Base-by-base conservation (phyloP, 2,329 filamentous ascomycete genomes). In the Trichoderma gracile region DNA sequence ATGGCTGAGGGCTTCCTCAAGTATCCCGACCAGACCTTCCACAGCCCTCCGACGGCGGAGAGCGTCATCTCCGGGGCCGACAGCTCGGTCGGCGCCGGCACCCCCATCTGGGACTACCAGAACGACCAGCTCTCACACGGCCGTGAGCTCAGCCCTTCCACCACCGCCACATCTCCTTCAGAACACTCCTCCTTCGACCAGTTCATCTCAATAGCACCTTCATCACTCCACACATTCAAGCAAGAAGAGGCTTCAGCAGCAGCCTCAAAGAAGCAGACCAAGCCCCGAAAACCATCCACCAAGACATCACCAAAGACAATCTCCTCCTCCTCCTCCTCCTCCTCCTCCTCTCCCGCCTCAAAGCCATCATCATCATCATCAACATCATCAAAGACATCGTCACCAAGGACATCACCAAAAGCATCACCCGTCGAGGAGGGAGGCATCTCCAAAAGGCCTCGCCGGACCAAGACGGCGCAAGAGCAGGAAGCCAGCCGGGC, bases 401-500 rank as follows among this genome's bases (percentile, higher is more conserved):
- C 33, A 33, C 30, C 30, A 33, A 33, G 7, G 30, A 33, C 30
- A 33, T 38, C 33, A 12, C 33, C 33, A 3, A 38, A 5, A 38
- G 10, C 33, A 38, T 45, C 21, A 21, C 40, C 60, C 3, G 33
- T 33, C 25, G 52, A 54, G 40, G 54, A 55, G 30, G 46, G 46
- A 10, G 19, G 49, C 38, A 15, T 50, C 33, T 2, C 54, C 7
- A 59, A 64, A 50, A 42, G 40, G 21, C 52, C 42, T 17, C 40
- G 46, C 40, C 46, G 54, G 40, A 25, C 54, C 38, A 64, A 59
- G 25, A 54, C 45, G 5, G 25, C 21, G n/a, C 14, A 49, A 42
- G 62, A 64, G 9, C 52, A 59, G 27, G 62, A 52, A 47, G 54
- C 46, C 10, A 57, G 27, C 46, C 62, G 53, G 5, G 42, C 43